phyloP scores from a whole-genome alignment of 2,329 filamentous ascomycete species.

The Sclerotinia subarctica region DNA sequence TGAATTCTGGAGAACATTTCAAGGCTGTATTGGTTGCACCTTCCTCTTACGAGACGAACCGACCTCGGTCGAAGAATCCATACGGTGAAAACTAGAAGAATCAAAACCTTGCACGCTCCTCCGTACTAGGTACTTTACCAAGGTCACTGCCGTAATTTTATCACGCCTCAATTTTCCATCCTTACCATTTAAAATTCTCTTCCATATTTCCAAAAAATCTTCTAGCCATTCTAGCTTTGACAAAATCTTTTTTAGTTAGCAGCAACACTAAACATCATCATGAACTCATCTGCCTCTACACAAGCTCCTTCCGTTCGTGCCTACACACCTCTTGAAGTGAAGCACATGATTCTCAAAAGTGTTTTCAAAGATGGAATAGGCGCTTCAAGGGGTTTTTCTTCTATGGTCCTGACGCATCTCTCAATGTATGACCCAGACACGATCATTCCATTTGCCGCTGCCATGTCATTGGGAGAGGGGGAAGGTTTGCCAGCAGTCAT shows the following conservation, averaged over 20 bases:
- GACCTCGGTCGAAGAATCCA: background rate
- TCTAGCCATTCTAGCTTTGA: background rate
- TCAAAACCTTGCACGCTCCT: background rate
- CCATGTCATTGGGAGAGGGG: background rate
- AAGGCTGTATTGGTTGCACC: background rate
- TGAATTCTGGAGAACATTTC: background rate
- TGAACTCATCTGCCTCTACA: background rate
- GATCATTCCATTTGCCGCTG: background rate
- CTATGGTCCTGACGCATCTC: background rate
- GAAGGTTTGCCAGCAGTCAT: background rate
- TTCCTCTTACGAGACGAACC: background rate
- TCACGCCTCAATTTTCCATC: background rate
- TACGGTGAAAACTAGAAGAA: background rate
- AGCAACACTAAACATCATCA: background rate
- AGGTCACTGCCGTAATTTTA: background rate
- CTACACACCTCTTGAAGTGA: background rate
- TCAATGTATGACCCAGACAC: background rate
- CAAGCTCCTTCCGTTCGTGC: background rate
- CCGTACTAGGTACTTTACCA: background rate
- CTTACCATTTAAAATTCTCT: background rate
- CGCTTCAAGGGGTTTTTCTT: background rate
- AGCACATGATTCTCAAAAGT: background rate
- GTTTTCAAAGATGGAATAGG: background rate
- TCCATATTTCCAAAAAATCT: background rate
- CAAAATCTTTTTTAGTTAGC: background rate